Base-by-base conservation (phyloP, 352 stramenopile species). In the Phytophthora quininea region DNA sequence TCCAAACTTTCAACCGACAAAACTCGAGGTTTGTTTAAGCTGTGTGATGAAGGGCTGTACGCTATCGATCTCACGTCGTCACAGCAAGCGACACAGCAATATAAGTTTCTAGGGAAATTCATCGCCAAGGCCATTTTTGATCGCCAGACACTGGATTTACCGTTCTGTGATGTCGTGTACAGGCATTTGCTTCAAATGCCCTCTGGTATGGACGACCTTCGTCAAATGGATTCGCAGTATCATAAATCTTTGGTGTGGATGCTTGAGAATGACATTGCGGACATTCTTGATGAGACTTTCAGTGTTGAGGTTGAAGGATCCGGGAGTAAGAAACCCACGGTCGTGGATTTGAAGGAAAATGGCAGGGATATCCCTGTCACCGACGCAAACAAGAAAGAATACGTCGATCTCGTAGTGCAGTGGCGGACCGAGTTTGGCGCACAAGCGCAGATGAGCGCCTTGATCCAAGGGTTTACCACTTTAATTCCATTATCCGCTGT, bases 121-220 rank as follows among this genome's bases (percentile, higher is more conserved):
- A 72, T 96, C 27, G 89, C 69, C 35, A 97, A 97, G 56, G 88
- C 90, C 2, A 84, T 97, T 33, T 96, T 92, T 65, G 90, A 97
- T 66, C 76, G 89, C 1, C 90, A 96, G 57, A 91, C 85, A 0
- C 48, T 96, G 3, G 86, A 95, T 62, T 67, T 95, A 7, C 90
- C 89, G 0, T 51, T 97, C n/a, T 91, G 84, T 31, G 79, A 92
- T 46, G 67, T 74, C 9, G 50, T 97, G 14, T 83, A 91, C 64
- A 95, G 95, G 63, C 74, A 90, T 12, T 33, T 96, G 7, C 57
- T 96, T 10, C 71, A 85, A 27, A 32, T 81, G 0, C 45, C 64
- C 10, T 77, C 75, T 0, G 55, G 14, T 6, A 84, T 91, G 64
- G 72, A 82, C 2, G 88, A 96, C 57, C 67, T 97, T n/a, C 58